Percentiles rank a stretch among this genome's conserved stretches.
phyloP scores from a whole-genome alignment of 768 basidiomycete genomes.

The Daedalea quercina region DNA sequence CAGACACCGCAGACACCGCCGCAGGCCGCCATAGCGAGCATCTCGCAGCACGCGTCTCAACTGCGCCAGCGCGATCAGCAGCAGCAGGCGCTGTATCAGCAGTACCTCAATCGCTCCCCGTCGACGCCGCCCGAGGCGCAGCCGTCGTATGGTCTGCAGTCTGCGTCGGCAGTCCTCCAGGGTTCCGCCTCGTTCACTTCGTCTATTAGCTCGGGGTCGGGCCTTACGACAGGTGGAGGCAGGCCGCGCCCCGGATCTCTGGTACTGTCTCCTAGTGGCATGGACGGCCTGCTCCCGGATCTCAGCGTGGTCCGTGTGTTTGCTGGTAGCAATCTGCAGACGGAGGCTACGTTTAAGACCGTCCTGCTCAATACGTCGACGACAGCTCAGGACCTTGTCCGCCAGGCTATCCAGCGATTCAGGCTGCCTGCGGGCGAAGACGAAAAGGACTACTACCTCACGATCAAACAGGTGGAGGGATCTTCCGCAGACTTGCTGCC shows the following conservation, averaged over 20 bases:
- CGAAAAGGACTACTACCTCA: slow-evolving; percentile 72
- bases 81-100: slow-evolving; percentile 82
- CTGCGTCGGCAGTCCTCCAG: slow-evolving; percentile 63
- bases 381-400: slow-evolving; percentile 75
- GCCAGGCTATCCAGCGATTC: slow-evolving; percentile 94
- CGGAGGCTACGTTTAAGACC: slow-evolving; percentile 98
- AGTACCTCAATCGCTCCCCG: slow-evolving; percentile 85
- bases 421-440: slow-evolving; percentile 59
- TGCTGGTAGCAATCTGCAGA: slow-evolving; percentile 83
- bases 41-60: slow-evolving; percentile 57
- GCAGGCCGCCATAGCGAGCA: slow-evolving; percentile 32
- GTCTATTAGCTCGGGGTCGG: slow-evolving; percentile 33
- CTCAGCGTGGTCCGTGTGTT: slow-evolving; percentile 95
- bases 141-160: slow-evolving; percentile 70
- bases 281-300: slow-evolving; percentile 69
- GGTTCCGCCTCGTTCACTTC: slow-evolving; percentile 35
- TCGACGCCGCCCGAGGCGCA: slow-evolving; percentile 70
- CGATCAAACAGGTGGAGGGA: slow-evolving; percentile 89
- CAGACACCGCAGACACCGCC: slow-evolving; percentile 6
- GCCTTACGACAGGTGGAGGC: slow-evolving; percentile 30
- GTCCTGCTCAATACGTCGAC: slow-evolving; percentile 87
- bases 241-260: slow-evolving; percentile 75
- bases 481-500: slow-evolving; percentile 67
- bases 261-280: slow-evolving; percentile 52
- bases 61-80: slow-evolving; percentile 85